Conservation (phyloP, 1,284 basidiomycete species). For the Pyrrhoderma noxium region DNA sequence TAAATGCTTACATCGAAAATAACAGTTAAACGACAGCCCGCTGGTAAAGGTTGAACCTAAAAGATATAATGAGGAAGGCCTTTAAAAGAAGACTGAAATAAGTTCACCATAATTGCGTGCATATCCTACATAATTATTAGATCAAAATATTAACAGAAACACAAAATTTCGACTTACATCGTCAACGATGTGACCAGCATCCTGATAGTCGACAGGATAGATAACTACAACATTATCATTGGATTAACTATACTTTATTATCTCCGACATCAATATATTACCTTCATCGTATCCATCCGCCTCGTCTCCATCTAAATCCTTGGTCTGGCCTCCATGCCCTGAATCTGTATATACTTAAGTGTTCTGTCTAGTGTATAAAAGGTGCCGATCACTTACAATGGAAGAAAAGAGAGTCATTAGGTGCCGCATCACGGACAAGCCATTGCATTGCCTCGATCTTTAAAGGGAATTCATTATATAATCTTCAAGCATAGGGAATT, state of each 20-base stretch:
- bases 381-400: constrained; percentile 83
- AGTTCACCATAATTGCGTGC: constrained; percentile 55
- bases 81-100: neutral
- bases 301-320: constrained; percentile 41
- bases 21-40: constrained; percentile 81
- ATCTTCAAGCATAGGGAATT: neutral
- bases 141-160: neutral
- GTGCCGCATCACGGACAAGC: constrained; percentile 73
- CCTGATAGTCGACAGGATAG: constrained; percentile 76
- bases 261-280: constrained; percentile 13
- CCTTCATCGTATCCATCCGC: constrained; percentile 33
- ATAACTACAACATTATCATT: constrained; percentile 45
- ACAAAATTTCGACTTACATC: constrained; percentile 51
- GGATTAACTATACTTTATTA: neutral
- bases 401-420: constrained; percentile 88
- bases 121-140: constrained; percentile 39
- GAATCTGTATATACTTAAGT: constrained; percentile 28
- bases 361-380: too few species aligned
- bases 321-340: constrained; percentile 52
- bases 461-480: neutral
- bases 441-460: constrained; percentile 80
- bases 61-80: neutral
- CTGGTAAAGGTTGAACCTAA: constrained; percentile 55
- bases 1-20: constrained; percentile 67
- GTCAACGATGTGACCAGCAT: constrained; percentile 71